phyloP scores from a whole-genome alignment of 306 rosid genomes.

The Pueraria montana region DNA sequence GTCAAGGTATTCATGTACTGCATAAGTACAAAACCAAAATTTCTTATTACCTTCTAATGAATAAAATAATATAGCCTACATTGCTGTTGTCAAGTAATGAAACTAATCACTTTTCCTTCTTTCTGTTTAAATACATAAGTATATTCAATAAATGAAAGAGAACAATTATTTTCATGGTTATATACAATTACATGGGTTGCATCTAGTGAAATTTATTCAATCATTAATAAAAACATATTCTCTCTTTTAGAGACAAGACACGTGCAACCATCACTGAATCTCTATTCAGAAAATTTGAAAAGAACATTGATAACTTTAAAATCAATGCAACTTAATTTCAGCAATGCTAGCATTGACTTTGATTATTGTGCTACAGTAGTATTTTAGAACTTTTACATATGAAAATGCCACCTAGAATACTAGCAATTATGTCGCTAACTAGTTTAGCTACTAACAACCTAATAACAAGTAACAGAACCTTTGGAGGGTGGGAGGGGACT shows the following conservation, averaged over 20 bases:
- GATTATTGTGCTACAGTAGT: background rate
- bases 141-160: background rate
- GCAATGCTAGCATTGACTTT: slow-evolving; percentile 3
- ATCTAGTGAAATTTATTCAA: slow-evolving; percentile 27
- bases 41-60: slow-evolving; percentile 42
- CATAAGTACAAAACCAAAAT: slow-evolving; percentile 55
- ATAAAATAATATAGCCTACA: slow-evolving; percentile 35
- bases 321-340: slow-evolving; percentile 15
- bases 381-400: background rate
- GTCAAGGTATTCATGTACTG: slow-evolving; percentile 95
- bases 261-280: slow-evolving; percentile 16
- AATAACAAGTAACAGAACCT: slow-evolving; percentile 30
- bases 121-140: slow-evolving; percentile 5
- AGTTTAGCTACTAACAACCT: slow-evolving; percentile 1
- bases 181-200: slow-evolving; percentile 8
- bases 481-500: background rate
- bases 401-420: slow-evolving; percentile 17
- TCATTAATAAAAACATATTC: slow-evolving; percentile 21
- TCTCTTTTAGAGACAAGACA: slow-evolving; percentile 28
- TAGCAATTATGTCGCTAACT: background rate
- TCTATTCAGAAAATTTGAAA: slow-evolving; percentile 20
- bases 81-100: background rate
- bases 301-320: slow-evolving; percentile 20
- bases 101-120: background rate
- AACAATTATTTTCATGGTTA: background rate